Evolutionary conservation across 768 basidiomycete genomes (phyloP), one percentile per base, ranked within the genome.

Genomic region (Mycena amicta): DNA sequence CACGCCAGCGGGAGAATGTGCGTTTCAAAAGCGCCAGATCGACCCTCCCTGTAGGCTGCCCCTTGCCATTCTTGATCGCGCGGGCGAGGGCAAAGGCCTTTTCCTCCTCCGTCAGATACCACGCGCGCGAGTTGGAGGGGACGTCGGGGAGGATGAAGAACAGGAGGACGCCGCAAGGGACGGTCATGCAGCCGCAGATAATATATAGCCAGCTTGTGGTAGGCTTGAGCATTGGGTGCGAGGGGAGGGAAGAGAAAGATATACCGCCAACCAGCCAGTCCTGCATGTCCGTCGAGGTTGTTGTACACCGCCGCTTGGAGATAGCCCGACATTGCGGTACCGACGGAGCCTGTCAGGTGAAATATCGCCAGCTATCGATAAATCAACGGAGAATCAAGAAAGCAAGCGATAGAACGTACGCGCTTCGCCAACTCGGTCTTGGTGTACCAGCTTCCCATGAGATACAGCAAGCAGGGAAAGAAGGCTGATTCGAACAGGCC

Each of bases 371-470:
- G 25, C 18, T 33, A n/a, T 30, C 50, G 31, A 25, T 52, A n/a
- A n/a, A n/a, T n/a, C n/a, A 5, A 6, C 31, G 28, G 50, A 5
- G 20, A 8, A 31, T 8, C 8, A 13, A 45, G 13, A 6, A 30
- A 31, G n/a, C n/a, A 52, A 37, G n/a, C 11, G 46, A 41, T 57
- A 6, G 41, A 37, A 13, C 8, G 8, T 41, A 63, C 62, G 33
- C 68, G 61, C 46, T 69, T 69, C 1, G 66, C 68, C 45, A 69
- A 51, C 52, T 69, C 68, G 18, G 60, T 59, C 41, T 63, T 67
- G 8, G 67, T 66, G 30, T 66, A 69, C 68, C 68, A 69, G 23
- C 65, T 66, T 5, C 66, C 68, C 66, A 69, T 64, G 2, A 69
- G 55, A 40, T 69, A 60, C 30, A 66, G 27, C 46, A 64, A 37